phyloP scores from a whole-genome alignment of 352 stramenopile genomes.

The Pythium phragmiticola region DNA sequence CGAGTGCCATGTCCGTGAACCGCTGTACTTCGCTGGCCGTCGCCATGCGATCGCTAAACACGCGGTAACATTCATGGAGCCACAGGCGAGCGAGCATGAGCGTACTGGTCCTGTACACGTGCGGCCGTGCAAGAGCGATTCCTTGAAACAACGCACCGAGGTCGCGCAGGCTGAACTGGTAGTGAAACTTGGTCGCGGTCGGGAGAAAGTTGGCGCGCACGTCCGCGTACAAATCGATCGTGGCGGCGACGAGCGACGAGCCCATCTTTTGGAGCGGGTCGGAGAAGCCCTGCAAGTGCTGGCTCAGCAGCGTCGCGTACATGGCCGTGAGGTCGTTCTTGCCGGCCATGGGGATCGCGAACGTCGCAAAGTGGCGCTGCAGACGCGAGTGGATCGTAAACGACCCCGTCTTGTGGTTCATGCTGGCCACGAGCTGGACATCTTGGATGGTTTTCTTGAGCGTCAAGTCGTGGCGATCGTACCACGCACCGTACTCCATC shows the following conservation, averaged over 20 bases:
- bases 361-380: slow-evolving; percentile 86
- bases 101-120: slow-evolving; percentile 55
- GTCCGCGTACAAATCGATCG: slow-evolving; percentile 79
- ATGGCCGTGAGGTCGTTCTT: slow-evolving; percentile 67
- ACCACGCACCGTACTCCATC: slow-evolving; percentile 92
- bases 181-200: slow-evolving; percentile 92
- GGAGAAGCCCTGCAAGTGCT: slow-evolving; percentile 71
- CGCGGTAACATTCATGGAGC: slow-evolving; percentile 90
- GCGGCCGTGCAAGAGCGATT: slow-evolving; percentile 61
- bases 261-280: slow-evolving; percentile 78
- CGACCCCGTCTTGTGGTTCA: slow-evolving; percentile 91
- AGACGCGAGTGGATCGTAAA: slow-evolving; percentile 87
- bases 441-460: slow-evolving; percentile 90
- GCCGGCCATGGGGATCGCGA: slow-evolving; percentile 69
- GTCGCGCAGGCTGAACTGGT: slow-evolving; percentile 92
- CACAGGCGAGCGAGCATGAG: slow-evolving; percentile 81
- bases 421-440: slow-evolving; percentile 83
- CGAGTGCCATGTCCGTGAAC: slow-evolving; percentile 80
- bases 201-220: slow-evolving; percentile 82
- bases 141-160: slow-evolving; percentile 87
- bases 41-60: slow-evolving; percentile 91
- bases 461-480: slow-evolving; percentile 83
- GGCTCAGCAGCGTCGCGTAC: slow-evolving; percentile 60
- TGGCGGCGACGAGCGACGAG: slow-evolving; percentile 65
- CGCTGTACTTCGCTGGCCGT: slow-evolving; percentile 65